Percentiles rank a stretch among this genome's conserved stretches.
These are phyloP conservation scores for Sugiyamaella castrensis DNA, from an alignment of 1,139 yeast genomes.

Conservation along the genomic window DNA sequence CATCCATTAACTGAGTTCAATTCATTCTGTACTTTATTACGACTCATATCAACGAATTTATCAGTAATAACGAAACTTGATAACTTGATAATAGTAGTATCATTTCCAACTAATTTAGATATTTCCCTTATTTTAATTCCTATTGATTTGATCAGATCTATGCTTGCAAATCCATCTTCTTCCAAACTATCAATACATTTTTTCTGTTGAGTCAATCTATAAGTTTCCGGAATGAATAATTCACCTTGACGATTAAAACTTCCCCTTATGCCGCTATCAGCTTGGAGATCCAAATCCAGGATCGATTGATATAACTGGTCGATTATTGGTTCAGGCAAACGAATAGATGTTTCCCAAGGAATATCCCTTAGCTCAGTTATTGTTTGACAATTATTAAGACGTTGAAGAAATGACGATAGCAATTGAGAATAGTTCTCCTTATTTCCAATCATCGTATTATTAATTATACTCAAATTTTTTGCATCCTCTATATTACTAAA, in stretches of 20 bases:
- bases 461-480: too few species aligned
- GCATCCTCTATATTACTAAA: not conserved
- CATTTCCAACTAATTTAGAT: not conserved
- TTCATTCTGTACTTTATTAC: constrained; percentile 6
- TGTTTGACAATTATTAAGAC: too few species aligned
- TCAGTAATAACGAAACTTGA: constrained; percentile 20
- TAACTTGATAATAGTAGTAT: constrained; percentile 5
- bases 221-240: constrained; percentile 18
- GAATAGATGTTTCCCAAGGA: too few species aligned
- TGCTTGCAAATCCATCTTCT: constrained; percentile 14
- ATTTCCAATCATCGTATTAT: too few species aligned
- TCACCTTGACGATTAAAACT: constrained; percentile 15
- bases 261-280: constrained; percentile 12
- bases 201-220: constrained; percentile 7
- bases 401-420: too few species aligned
- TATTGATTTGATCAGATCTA: constrained; percentile 1
- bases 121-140: constrained; percentile 12
- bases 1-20: constrained; percentile 20
- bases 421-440: too few species aligned
- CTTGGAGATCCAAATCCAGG: not conserved
- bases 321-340: too few species aligned
- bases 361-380: too few species aligned
- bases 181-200: constrained; percentile 12
- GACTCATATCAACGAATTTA: constrained; percentile 13
- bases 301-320: not conserved